Conservation (phyloP, 2,329 filamentous ascomycete genomes). For the Aureobasidium melanogenum region DNA sequence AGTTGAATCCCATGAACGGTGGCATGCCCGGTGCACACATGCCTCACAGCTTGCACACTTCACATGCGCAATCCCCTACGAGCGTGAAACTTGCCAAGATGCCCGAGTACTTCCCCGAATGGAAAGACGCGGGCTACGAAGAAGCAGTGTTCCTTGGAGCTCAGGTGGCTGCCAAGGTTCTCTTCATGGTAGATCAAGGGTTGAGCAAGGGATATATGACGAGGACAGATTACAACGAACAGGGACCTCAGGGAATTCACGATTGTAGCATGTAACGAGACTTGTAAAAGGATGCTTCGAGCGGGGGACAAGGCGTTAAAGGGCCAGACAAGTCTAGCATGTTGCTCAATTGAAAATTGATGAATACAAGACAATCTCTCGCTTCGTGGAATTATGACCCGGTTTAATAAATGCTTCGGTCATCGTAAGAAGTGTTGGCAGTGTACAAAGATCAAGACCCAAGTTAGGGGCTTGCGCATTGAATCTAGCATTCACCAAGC, state of each 20-base stretch:
- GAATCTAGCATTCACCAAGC: not conserved
- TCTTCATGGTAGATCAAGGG: conserved; percentile 61
- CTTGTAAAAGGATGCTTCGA: not conserved
- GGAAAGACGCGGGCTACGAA: conserved; percentile 68
- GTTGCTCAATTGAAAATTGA: not conserved
- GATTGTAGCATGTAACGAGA: conserved; percentile 31
- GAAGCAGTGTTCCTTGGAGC: conserved; percentile 81
- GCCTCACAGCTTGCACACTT: conserved; percentile 47
- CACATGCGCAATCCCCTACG: conserved; percentile 68
- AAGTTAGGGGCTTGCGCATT: not conserved
- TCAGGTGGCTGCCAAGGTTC: conserved; percentile 71
- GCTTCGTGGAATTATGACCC: not conserved
- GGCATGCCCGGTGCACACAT: conserved; percentile 17
- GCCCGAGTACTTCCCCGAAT: conserved; percentile 82
- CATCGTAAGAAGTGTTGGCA: not conserved
- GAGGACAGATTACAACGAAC: conserved; percentile 58
- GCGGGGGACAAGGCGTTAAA: not conserved
- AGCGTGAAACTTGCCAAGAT: conserved; percentile 69
- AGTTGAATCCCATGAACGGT: conserved; percentile 34
- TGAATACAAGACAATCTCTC: not conserved
- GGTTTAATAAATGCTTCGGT: not conserved
- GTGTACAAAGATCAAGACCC: not conserved
- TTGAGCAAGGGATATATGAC: conserved; percentile 61
- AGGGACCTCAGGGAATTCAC: conserved; percentile 56
- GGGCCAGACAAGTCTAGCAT: not conserved